Evolutionary conservation across 1,139 yeast genomes (phyloP).

Genomic region (Candida smagusa): DNA sequence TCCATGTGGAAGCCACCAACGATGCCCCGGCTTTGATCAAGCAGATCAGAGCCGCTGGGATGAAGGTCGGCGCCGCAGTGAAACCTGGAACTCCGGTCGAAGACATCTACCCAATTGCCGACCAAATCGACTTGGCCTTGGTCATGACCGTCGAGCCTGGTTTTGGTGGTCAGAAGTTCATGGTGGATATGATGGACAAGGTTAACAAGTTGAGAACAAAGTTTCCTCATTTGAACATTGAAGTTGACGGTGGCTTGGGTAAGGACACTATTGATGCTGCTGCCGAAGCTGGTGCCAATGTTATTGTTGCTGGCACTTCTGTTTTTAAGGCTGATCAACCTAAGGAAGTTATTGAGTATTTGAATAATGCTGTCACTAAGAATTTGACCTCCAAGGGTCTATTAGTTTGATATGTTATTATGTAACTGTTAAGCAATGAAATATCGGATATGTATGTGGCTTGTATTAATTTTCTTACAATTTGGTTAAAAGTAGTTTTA

Average conservation of each 20-base stretch:
- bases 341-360: conserved; percentile 59
- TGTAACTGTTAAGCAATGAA: not conserved
- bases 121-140: conserved; percentile 83
- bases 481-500: too few relatives aligned
- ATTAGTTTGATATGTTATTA: conserved; percentile 6
- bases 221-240: conserved; percentile 79
- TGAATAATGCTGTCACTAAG: conserved; percentile 59
- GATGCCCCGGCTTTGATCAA: conserved; percentile 75
- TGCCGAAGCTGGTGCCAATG: conserved; percentile 95
- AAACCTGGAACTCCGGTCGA: conserved; percentile 94
- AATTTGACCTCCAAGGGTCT: conserved; percentile 28
- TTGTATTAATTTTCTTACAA: too few relatives aligned
- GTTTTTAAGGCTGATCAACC: conserved; percentile 86
- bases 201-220: conserved; percentile 70
- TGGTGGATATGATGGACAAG: conserved; percentile 95
- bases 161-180: conserved; percentile 96
- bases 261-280: conserved; percentile 79
- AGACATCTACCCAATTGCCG: conserved; percentile 72
- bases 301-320: conserved; percentile 96
- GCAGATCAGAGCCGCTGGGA: conserved; percentile 72
- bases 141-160: conserved; percentile 99
- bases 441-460: too few relatives aligned
- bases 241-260: conserved; percentile 97
- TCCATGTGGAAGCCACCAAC: conserved; percentile 91
- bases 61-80: conserved; percentile 92